A percentile compares a stretch with the other conserved stretches of the same genome.
phyloP scores from a whole-genome alignment of 2,329 filamentous ascomycete species.

The Teratosphaeria destructans region DNA sequence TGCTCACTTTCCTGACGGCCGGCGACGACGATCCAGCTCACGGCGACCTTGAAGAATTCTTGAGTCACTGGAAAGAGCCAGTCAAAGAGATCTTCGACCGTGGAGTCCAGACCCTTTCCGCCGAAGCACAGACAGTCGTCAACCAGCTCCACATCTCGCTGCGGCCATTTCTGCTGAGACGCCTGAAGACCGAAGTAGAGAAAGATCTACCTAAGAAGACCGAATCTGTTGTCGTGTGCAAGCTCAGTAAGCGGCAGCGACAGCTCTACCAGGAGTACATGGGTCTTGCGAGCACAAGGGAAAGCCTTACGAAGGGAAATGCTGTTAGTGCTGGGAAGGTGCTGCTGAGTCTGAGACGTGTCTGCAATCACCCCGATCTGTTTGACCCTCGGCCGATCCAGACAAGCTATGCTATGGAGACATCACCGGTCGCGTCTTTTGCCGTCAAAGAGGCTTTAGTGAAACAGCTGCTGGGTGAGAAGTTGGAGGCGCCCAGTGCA shows the following conservation, averaged over 20 bases:
- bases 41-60: conserved; percentile 89
- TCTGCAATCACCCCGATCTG: conserved; percentile 95
- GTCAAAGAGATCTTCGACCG: conserved; percentile 95
- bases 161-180: conserved; percentile 78
- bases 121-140: conserved; percentile 85
- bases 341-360: conserved; percentile 91
- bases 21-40: conserved; percentile 71
- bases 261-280: conserved; percentile 96
- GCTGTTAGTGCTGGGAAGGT: conserved; percentile 98
- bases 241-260: conserved; percentile 86
- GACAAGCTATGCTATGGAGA: conserved; percentile 80
- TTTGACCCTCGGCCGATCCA: conserved; percentile 95
- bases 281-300: conserved; percentile 76
- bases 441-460: conserved; percentile 62
- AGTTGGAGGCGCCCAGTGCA: conserved; percentile 5
- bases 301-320: conserved; percentile 82
- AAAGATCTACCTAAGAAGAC: conserved; percentile 99
- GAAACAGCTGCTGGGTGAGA: conserved; percentile 37
- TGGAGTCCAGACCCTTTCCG: conserved; percentile 85
- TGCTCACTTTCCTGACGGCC: conserved; percentile 93
- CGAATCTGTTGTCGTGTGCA: conserved; percentile 92
- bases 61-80: conserved; percentile 89
- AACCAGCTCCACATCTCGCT: conserved; percentile 89
- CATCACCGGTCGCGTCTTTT: conserved; percentile 63
- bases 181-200: conserved; percentile 92